Evolutionary conservation across 345 rosid genomes (phyloP).

Genomic region (Citrus unshiu): DNA sequence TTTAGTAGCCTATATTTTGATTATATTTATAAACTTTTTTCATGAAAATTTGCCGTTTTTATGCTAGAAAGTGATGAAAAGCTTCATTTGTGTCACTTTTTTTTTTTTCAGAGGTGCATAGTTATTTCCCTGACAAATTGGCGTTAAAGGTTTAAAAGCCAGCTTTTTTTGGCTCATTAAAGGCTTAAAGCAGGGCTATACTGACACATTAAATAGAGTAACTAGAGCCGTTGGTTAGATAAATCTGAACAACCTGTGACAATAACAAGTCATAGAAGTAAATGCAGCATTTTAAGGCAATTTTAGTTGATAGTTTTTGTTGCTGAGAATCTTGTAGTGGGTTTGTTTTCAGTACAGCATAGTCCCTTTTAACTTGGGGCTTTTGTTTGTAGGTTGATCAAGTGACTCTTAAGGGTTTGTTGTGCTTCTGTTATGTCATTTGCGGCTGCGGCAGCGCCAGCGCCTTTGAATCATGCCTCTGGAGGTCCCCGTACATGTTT

Average conservation of each 20-base stretch:
- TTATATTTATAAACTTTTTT: not conserved
- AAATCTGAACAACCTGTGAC: not conserved
- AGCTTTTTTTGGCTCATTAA: slow-evolving; percentile 13
- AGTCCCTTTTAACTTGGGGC: not conserved
- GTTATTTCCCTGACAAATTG: slow-evolving; percentile 8
- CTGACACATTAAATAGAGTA: slow-evolving; percentile 13
- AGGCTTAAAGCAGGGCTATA: slow-evolving; percentile 6
- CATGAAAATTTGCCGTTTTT: slow-evolving; percentile 7
- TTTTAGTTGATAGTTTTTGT: slow-evolving; percentile 16
- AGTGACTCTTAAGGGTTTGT: not conserved
- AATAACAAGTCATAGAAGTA: not conserved
- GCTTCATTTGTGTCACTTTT: not conserved
- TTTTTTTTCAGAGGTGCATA: not conserved
- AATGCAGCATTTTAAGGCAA: slow-evolving; percentile 8
- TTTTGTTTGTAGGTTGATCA: slow-evolving; percentile 8
- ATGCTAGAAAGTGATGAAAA: not conserved
- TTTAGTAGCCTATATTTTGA: not conserved
- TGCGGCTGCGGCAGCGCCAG: slow-evolving; percentile 11
- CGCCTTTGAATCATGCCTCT: slow-evolving; percentile 26
- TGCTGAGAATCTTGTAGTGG: slow-evolving; percentile 14
- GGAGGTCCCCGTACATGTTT: slow-evolving; percentile 51
- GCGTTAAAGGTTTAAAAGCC: slow-evolving; percentile 5
- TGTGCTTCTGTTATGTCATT: slow-evolving; percentile 35
- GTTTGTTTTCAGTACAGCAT: not conserved
- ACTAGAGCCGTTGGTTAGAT: not conserved